phyloP scores from a whole-genome alignment of 192 early-diverging fungal genomes.

The Coemansia sp. region DNA sequence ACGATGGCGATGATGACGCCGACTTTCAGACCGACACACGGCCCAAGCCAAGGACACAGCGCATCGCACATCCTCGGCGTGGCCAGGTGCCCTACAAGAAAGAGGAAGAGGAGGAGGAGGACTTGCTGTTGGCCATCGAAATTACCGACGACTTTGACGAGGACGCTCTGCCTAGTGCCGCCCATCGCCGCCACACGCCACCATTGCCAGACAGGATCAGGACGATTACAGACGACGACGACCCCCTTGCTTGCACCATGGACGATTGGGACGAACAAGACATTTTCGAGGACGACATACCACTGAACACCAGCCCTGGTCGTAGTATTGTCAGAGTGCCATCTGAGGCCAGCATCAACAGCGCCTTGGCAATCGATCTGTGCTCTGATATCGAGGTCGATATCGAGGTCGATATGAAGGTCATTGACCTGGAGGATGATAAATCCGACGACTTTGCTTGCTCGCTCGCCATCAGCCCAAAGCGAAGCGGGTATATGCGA shows the following conservation, averaged over 20 bases:
- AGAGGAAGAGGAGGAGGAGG: conserved; percentile 17
- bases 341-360: neutral
- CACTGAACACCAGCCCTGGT: neutral
- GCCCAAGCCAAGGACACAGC: neutral
- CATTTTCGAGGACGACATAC: too few species aligned
- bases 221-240: too few species aligned
- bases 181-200: too few species aligned
- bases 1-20: conserved; percentile 14
- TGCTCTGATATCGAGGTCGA: conserved; percentile 25
- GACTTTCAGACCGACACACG: conserved; percentile 29
- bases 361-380: conserved; percentile 11
- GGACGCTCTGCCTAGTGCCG: neutral
- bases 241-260: too few species aligned
- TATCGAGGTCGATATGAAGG: conserved; percentile 17
- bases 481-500: neutral
- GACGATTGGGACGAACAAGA: too few species aligned
- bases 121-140: conserved; percentile 28
- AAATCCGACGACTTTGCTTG: neutral
- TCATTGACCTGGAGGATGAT: conserved; percentile 28
- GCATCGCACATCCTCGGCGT: neutral
- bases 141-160: conserved; percentile 23
- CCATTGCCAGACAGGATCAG: too few species aligned
- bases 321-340: neutral
- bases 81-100: neutral
- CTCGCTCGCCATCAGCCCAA: neutral